Evolutionary conservation across 1,284 basidiomycete species (phyloP), one percentile per base, ranked within the genome.

Genomic region (Microbotryomycetes sp.): DNA sequence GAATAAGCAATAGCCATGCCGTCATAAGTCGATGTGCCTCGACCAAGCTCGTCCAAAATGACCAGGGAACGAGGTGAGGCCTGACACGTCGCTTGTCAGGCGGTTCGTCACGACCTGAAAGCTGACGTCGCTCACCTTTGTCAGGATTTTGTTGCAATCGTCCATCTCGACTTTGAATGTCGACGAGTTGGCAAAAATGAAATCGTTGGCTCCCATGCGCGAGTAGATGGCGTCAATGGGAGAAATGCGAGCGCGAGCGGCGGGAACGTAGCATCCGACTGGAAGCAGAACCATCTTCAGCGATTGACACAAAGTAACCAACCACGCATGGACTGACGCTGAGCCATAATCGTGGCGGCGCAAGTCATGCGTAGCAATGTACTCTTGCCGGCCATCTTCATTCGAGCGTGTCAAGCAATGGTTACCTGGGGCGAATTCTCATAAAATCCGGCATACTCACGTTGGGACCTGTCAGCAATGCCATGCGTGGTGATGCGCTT

Each of bases 81-180:
- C 72, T 94, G 86, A n/a, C n/a, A n/a, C n/a, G n/a, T n/a, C n/a
- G n/a, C n/a, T n/a, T 21, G 89, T 83, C 41, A 94, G 79, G 69
- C 94, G 92, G 76, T 92, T 93, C 74, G 88, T n/a, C 90, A 70
- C 89, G 91, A 71, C 53, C 52, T n/a, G n/a, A n/a, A n/a, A n/a
- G n/a, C n/a, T n/a, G n/a, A n/a, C 9, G 18, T 6, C 24, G 50
- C 76, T 56, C 66, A 89, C 88, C 88, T 91, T 82, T 15, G 61
- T 64, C 23, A 74, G 61, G 30, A 74, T 73, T 65, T 73, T 74
- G 56, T 69, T 71, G 60, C 69, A 71, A 61, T 97, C 93, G 74
- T 96, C 92, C 56, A 97, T 79, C 73, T 97, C 93, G 21, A 97
- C 92, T 75, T 94, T 92, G 82, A 96, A 97, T 0, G 91, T 94